Evolutionary conservation across 2,329 filamentous ascomycete genomes (phyloP).

Genomic region (Neobulgaria alba): DNA sequence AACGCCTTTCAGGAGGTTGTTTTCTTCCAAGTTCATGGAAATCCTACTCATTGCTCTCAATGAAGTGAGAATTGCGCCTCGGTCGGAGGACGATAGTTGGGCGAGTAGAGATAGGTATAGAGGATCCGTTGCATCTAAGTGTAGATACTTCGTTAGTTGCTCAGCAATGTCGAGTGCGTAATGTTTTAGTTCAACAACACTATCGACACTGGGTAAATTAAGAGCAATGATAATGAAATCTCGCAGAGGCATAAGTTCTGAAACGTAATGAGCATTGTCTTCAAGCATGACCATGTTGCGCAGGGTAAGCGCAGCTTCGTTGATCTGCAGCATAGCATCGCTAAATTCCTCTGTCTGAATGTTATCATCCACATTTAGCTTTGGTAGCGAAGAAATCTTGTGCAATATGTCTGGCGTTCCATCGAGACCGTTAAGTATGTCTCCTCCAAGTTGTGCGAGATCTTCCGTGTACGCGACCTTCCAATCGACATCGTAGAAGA

Average conservation of each 20-base stretch:
- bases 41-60: constrained; percentile 78
- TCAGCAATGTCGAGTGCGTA: constrained; percentile 88
- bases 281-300: constrained; percentile 93
- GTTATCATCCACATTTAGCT: constrained; percentile 54
- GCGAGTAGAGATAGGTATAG: constrained; percentile 67
- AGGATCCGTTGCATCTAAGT: constrained; percentile 62
- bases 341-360: constrained; percentile 64
- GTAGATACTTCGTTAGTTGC: constrained; percentile 75
- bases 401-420: constrained; percentile 67
- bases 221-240: constrained; percentile 79
- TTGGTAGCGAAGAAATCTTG: constrained; percentile 56
- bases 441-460: constrained; percentile 38
- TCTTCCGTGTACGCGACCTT: constrained; percentile 64
- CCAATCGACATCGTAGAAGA: constrained; percentile 82
- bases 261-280: constrained; percentile 78
- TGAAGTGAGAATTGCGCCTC: constrained; percentile 71
- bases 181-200: constrained; percentile 77
- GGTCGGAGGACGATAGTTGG: constrained; percentile 61
- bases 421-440: constrained; percentile 54
- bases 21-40: constrained; percentile 74
- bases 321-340: constrained; percentile 66
- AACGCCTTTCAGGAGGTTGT: constrained; percentile 67
- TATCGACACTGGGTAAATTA: constrained; percentile 63
- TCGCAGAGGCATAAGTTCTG: constrained; percentile 64
- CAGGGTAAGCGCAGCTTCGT: constrained; percentile 78